Evolutionary conservation across 805 yeast species (phyloP), one percentile per base, ranked within the genome.

Genomic region (Brettanomyces naardenensis): DNA sequence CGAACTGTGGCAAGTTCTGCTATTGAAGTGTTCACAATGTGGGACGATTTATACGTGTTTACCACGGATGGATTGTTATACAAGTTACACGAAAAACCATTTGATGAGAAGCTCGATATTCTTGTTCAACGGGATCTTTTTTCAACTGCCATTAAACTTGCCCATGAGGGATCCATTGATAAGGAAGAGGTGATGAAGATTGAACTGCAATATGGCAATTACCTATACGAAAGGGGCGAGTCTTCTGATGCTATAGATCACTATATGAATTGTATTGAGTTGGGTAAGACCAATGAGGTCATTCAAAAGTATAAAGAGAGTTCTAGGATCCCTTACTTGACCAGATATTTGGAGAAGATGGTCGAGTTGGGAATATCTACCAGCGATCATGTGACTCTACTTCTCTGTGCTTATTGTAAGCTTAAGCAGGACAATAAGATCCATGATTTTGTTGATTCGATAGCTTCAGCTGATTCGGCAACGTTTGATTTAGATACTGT

Each of bases 261-360:
- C 44, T 92, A 80, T 50, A 69, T 82, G n/a, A 70, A 65, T 19
- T 53, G 65, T 37, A 53, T 62, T 18, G 43, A 53, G 1, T 44
- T 69, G 3, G 77, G 78, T 0, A 75, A 77, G 37, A 73, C 88
- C 2, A 83, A 90, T 54, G 84, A 79, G 41, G 75, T 88, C 3
- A 84, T 90, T 15, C 73, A 85, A 31, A 80, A 80, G 49, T 86
- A 80, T 56, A 79, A 82, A 45, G 94, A 81, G 42, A 80, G 87
- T 17, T 76, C 84, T 5, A 80, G 81, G 40, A 82, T 86, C 1
- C 62, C 66, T 21, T 74, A 74, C 42, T 60, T 89, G 48, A 70
- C 86, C 0, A 64, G 65, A 30, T 88, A 81, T 45, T 61, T 88
- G 25, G 77, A 76, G 54, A 71, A 71, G 10, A 64, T 88, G 45